Base-by-base conservation (phyloP, 805 yeast genomes). In the Ogataea paraovalis region DNA sequence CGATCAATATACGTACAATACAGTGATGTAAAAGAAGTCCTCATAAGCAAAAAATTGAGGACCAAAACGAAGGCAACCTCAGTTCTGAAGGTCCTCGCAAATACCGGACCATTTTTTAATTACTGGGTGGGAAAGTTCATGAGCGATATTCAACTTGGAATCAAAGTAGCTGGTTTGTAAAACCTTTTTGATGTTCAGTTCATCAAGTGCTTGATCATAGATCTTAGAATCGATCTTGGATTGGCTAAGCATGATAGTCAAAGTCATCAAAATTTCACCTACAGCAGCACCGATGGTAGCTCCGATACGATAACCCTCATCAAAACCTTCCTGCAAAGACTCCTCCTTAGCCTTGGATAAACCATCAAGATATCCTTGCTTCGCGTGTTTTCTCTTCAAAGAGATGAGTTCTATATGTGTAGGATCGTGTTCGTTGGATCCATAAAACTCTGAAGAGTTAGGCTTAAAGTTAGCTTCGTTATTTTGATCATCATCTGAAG, bases 351-450 rank as follows among this genome's bases (percentile, higher is more conserved):
- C 79, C 14, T 63, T 66, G 1, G 87, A 72, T 5, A 91, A 59
- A 0, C 97, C 98, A 50, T 85, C 96, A 4, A 88, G 65, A 55
- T 87, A 91, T 0, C 97, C 98, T 52, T 84, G 84, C 53, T 86
- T 87, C 8, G 72, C 73, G 60, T 91, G 97, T 9, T 72, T 74
- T 27, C 91, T 67, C 55, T 78, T 68, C 42, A 84, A 55, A 9
- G 75, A 75, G 7, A 69, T 42, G 13, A 59, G 46, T 5, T 64
- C 62, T 1, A 58, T 51, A 47, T 55, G 59, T 32, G 59, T 50
- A 2, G 67, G 59, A 13, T 50, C 54, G 14, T 43, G 43, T 8
- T 58, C 60, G 14, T 54, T 61, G 28, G 62, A 61, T 1, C 73
- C 76, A 53, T 72, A 73, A 18, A 62, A 58, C 34, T 73, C 76